These are phyloP conservation scores for Vigna mungo DNA, from an alignment of 306 rosid genomes.

Conservation along the genomic window DNA sequence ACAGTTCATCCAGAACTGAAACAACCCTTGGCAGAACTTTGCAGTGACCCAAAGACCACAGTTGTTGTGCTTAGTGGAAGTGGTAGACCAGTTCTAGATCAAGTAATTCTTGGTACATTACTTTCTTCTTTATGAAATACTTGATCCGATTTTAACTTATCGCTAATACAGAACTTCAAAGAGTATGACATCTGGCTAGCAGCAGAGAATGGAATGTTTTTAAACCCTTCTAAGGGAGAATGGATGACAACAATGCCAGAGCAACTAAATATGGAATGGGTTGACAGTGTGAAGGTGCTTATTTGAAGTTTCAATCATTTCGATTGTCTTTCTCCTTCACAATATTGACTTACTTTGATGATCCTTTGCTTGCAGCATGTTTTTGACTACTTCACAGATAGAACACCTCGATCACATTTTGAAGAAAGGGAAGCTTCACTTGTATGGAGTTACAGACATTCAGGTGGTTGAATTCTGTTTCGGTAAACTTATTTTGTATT, in stretches of 20 bases:
- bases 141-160: slow-evolving; percentile 37
- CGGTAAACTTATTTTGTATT: neutral
- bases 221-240: slow-evolving; percentile 72
- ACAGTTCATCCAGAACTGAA: slow-evolving; percentile 80
- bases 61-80: slow-evolving; percentile 94
- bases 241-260: slow-evolving; percentile 99
- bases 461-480: slow-evolving; percentile 60
- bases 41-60: slow-evolving; percentile 81
- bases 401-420: slow-evolving; percentile 87
- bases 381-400: slow-evolving; percentile 87
- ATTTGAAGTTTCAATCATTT: slow-evolving; percentile 35
- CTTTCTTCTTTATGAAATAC: slow-evolving; percentile 32
- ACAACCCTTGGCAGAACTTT: slow-evolving; percentile 67
- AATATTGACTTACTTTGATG: slow-evolving; percentile 41
- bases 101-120: slow-evolving; percentile 58
- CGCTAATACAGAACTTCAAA: slow-evolving; percentile 73
- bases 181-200: slow-evolving; percentile 93
- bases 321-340: slow-evolving; percentile 27
- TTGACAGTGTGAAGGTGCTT: slow-evolving; percentile 82
- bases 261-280: slow-evolving; percentile 95
- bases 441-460: slow-evolving; percentile 96
- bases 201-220: slow-evolving; percentile 97
- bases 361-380: slow-evolving; percentile 70
- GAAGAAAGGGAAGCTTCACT: slow-evolving; percentile 84
- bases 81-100: slow-evolving; percentile 67